These are phyloP conservation scores for Capronia americana DNA, from an alignment of 2,329 filamentous ascomycete genomes.

Conservation along the genomic window DNA sequence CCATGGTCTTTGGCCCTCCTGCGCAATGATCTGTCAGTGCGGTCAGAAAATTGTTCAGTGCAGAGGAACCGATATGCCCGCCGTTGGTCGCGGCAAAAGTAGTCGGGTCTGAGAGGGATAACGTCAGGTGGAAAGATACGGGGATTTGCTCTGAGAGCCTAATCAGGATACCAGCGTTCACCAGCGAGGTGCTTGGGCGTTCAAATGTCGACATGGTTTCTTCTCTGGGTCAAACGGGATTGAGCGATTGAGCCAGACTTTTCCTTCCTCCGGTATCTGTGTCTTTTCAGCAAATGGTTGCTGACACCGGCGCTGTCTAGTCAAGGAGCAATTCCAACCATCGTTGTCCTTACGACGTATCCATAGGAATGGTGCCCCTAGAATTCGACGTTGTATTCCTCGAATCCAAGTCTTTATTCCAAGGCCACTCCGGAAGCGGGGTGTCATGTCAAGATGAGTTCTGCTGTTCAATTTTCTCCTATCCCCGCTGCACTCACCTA, in stretches of 20 bases:
- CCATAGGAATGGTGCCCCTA: background rate
- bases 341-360: background rate
- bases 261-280: background rate
- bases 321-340: background rate
- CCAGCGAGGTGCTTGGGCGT: background rate
- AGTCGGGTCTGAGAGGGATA: background rate
- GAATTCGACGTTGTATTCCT: background rate
- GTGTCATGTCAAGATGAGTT: background rate
- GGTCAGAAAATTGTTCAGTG: conserved; percentile 5
- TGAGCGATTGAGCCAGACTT: background rate
- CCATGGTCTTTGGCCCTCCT: conserved; percentile 22
- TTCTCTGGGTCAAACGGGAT: background rate
- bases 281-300: background rate
- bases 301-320: background rate
- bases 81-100: conserved; percentile 15
- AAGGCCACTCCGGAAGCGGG: background rate
- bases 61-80: conserved; percentile 9
- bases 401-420: background rate
- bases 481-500: background rate
- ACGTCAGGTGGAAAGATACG: background rate
- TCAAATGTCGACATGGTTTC: background rate
- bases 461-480: background rate
- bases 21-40: conserved; percentile 18
- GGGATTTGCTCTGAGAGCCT: background rate
- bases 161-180: background rate